phyloP scores from a whole-genome alignment of 2,329 filamentous ascomycete species.

The Emmonsiellopsis sp. region DNA sequence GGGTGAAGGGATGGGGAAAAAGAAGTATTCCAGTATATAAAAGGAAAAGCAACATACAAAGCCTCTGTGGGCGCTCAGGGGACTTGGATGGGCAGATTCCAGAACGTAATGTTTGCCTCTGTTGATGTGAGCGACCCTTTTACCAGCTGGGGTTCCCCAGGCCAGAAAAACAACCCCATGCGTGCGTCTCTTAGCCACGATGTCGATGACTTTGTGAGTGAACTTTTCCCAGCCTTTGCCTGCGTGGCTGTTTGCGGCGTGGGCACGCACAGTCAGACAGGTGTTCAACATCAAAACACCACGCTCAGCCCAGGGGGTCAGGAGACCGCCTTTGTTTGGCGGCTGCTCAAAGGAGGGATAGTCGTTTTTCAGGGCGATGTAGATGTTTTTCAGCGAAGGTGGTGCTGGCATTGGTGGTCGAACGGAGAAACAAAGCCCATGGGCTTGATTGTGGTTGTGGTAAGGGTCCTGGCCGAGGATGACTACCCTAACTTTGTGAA shows the following conservation, averaged over 20 bases:
- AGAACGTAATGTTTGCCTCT: conserved; percentile 68
- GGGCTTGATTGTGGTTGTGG: conserved; percentile 90
- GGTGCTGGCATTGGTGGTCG: conserved; percentile 80
- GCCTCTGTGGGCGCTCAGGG: conserved; percentile 72
- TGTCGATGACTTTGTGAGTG: conserved; percentile 84
- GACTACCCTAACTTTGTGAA: conserved; percentile 81
- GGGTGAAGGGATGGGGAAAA: not conserved
- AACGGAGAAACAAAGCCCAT: conserved; percentile 92
- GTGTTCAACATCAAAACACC: conserved; percentile 93
- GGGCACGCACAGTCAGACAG: conserved; percentile 83
- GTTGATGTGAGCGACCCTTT: conserved; percentile 65
- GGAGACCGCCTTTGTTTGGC: conserved; percentile 66
- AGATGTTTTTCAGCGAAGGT: conserved; percentile 89
- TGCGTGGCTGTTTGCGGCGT: conserved; percentile 77
- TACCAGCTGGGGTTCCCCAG: conserved; percentile 80
- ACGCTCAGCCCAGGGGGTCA: conserved; percentile 88
- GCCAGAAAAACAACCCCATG: conserved; percentile 88
- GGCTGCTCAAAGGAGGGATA: conserved; percentile 73
- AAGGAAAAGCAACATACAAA: conserved; percentile 48
- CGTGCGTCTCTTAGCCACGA: conserved; percentile 66
- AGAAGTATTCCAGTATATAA: not conserved
- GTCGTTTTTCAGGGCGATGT: conserved; percentile 76
- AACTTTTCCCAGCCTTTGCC: conserved; percentile 87
- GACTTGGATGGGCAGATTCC: conserved; percentile 82
- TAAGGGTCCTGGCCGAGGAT: conserved; percentile 96